Conservation (phyloP, 805 yeast genomes). For the Yamadazyma phyllophila region DNA sequence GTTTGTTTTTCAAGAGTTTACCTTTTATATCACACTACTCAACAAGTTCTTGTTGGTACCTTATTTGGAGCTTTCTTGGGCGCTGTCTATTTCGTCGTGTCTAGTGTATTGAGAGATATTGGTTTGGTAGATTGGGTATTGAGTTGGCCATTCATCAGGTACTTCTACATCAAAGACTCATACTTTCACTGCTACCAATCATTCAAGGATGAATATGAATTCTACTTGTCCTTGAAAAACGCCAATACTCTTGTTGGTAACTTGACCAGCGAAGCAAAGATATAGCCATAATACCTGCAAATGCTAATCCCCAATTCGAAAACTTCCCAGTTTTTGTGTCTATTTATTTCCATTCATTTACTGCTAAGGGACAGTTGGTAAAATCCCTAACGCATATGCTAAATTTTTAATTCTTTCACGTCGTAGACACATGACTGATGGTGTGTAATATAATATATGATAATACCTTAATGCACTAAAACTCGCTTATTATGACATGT, state of each 20-base stretch:
- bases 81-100: conserved; percentile 50
- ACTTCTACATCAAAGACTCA: conserved; percentile 59
- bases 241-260: conserved; percentile 7
- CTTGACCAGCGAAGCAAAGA: conserved; percentile 4
- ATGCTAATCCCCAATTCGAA: not conserved
- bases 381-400: not conserved
- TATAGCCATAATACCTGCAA: conserved; percentile 2
- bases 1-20: conserved; percentile 75
- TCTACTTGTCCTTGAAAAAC: conserved; percentile 13
- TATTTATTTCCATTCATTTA: not conserved
- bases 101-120: conserved; percentile 55
- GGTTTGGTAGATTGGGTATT: conserved; percentile 70
- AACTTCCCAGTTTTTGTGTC: not conserved
- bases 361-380: not conserved
- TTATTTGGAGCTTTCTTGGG: conserved; percentile 63
- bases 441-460: conserved; percentile 1
- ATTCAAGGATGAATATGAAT: conserved; percentile 46
- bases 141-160: conserved; percentile 51
- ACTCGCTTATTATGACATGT: not conserved
- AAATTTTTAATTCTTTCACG: not conserved
- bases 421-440: not conserved
- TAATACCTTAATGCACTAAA: not conserved
- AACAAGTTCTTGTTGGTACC: conserved; percentile 75
- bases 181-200: conserved; percentile 47
- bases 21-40: conserved; percentile 68